A percentile compares a stretch with the other conserved stretches of the same genome.
These are phyloP conservation scores for Apophysomyces variabilis DNA, from an alignment of 371 early-diverging fungal species.

Conservation along the genomic window DNA sequence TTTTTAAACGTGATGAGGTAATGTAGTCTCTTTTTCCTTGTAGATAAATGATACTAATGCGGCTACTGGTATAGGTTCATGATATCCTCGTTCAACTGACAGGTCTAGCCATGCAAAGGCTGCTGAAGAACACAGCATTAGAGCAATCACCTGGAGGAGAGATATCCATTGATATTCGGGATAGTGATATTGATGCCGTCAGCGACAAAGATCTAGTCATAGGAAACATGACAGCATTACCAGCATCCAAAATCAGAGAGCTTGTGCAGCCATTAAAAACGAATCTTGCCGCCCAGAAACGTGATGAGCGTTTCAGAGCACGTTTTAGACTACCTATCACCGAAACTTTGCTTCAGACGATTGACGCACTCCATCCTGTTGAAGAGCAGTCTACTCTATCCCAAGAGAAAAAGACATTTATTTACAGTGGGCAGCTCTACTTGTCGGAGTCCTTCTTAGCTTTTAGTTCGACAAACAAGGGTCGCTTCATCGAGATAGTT, in stretches of 20 bases:
- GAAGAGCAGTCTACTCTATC: slow-evolving; percentile 1
- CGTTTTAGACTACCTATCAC: slow-evolving; percentile 72
- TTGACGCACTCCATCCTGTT: slow-evolving; percentile 54
- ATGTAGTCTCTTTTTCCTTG: not conserved
- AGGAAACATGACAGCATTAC: slow-evolving; percentile 22
- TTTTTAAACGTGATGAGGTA: slow-evolving; percentile 92
- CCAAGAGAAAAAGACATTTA: slow-evolving; percentile 7
- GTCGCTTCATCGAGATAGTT: slow-evolving; percentile 63
- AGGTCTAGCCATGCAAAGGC: slow-evolving; percentile 83
- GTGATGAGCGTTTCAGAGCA: slow-evolving; percentile 77
- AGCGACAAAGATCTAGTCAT: slow-evolving; percentile 30
- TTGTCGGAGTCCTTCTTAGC: slow-evolving; percentile 87
- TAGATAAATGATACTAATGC: no score
- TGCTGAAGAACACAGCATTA: slow-evolving; percentile 79
- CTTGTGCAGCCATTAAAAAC: slow-evolving; percentile 60
- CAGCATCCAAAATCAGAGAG: slow-evolving; percentile 36
- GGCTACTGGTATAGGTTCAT: slow-evolving; percentile 57
- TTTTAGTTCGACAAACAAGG: slow-evolving; percentile 68
- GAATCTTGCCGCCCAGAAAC: slow-evolving; percentile 73
- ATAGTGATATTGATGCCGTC: slow-evolving; percentile 37
- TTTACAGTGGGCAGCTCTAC: slow-evolving; percentile 68
- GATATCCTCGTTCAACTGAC: slow-evolving; percentile 91
- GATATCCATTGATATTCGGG: slow-evolving; percentile 47
- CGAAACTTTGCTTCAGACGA: slow-evolving; percentile 66
- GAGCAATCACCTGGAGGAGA: slow-evolving; percentile 70